phyloP scores from a whole-genome alignment of 345 rosid genomes.

The Raphanus raphanistrum region DNA sequence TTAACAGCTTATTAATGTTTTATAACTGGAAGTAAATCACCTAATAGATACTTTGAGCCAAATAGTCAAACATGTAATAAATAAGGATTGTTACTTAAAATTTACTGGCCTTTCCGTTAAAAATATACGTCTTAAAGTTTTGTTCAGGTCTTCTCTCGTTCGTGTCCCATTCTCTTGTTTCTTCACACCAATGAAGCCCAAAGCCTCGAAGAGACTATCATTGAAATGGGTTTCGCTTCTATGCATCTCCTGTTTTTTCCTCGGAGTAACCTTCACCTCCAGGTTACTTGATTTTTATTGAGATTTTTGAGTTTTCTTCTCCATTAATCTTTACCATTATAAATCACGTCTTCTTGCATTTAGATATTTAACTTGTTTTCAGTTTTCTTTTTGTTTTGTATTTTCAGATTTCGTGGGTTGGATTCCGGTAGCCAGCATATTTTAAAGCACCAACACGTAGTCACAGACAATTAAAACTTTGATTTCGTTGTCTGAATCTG shows the following conservation, averaged over 20 bases:
- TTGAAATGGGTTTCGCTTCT: constrained; percentile 70
- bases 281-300: constrained; percentile 40
- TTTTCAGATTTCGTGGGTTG: constrained; percentile 20
- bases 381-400: not conserved
- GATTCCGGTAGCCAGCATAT: constrained; percentile 58
- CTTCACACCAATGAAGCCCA: constrained; percentile 57
- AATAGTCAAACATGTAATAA: constrained; percentile 32
- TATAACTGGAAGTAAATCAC: constrained; percentile 23
- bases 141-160: constrained; percentile 17
- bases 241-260: constrained; percentile 65
- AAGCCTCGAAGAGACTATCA: constrained; percentile 49
- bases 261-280: constrained; percentile 74
- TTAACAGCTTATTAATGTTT: not conserved
- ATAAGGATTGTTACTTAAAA: constrained; percentile 24
- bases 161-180: not conserved
- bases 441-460: constrained; percentile 48
- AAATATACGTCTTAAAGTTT: not conserved
- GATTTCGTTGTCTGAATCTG: constrained; percentile 8
- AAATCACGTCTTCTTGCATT: not conserved
- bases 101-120: constrained; percentile 10
- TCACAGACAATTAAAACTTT: constrained; percentile 42
- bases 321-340: constrained; percentile 1
- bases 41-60: constrained; percentile 5
- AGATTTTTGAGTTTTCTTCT: not conserved
- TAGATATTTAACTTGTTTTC: not conserved